phyloP scores from a whole-genome alignment of 2,329 filamentous ascomycete genomes.

The Dothistroma pini region DNA sequence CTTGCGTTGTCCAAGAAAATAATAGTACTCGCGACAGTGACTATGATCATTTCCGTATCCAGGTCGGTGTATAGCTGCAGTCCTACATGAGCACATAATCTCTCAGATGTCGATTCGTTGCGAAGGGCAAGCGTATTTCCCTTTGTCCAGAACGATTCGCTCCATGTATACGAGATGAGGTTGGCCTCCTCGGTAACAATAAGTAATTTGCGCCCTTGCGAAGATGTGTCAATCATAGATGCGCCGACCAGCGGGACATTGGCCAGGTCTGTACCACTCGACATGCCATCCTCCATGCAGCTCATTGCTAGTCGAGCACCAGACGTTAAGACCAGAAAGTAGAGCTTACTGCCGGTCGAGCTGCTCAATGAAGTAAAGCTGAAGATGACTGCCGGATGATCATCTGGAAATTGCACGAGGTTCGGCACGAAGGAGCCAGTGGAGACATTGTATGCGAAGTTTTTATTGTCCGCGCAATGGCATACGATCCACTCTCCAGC shows the following conservation, averaged over 20 bases:
- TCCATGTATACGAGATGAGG: conserved; percentile 21
- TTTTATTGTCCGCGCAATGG: conserved; percentile 54
- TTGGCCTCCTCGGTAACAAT: conserved; percentile 26
- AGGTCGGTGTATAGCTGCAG: conserved; percentile 23
- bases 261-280: conserved; percentile 18
- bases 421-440: conserved; percentile 56
- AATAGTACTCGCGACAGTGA: conserved; percentile 14
- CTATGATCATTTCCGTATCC: conserved; percentile 24
- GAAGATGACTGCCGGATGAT: conserved; percentile 59
- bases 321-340: conserved; percentile 59
- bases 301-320: conserved; percentile 63
- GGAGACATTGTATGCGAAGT: conserved; percentile 62
- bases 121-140: conserved; percentile 11
- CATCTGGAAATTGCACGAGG: conserved; percentile 53
- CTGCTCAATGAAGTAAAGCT: conserved; percentile 53
- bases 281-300: conserved; percentile 43
- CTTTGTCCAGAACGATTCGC: conserved; percentile 15
- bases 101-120: conserved; percentile 14
- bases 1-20: conserved; percentile 25
- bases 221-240: conserved; percentile 16
- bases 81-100: conserved; percentile 19
- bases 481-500: conserved; percentile 64
- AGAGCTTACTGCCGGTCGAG: conserved; percentile 31
- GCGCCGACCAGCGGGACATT: conserved; percentile 28
- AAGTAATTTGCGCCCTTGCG: conserved; percentile 18